Percentiles rank a stretch among this genome's conserved stretches.
Conservation (phyloP, 768 basidiomycete genomes). For the Megacollybia marginata region DNA sequence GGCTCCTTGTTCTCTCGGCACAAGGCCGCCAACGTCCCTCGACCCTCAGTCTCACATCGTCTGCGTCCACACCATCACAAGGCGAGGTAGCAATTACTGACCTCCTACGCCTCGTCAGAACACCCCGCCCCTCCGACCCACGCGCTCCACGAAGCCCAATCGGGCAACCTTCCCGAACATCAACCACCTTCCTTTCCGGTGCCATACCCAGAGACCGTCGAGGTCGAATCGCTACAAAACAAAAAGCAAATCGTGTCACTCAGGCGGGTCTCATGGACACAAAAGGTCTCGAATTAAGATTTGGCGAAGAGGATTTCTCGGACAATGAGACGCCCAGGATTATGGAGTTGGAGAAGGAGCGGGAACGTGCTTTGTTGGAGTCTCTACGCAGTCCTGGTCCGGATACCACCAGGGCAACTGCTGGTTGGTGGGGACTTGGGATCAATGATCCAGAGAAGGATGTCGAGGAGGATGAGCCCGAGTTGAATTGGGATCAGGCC, state of each 20-base stretch:
- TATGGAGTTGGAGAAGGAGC: slow-evolving; percentile 35
- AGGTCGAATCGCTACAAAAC: slow-evolving; percentile 63
- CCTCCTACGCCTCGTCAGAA: slow-evolving; percentile 57
- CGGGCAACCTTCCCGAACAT: not conserved
- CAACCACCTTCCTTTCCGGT: slow-evolving; percentile 67
- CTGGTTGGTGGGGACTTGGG: slow-evolving; percentile 75
- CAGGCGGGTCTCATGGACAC: too few species aligned
- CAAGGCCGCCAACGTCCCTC: slow-evolving; percentile 54
- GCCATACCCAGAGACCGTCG: slow-evolving; percentile 72
- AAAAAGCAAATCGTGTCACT: slow-evolving; percentile 15
- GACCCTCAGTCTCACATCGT: slow-evolving; percentile 54
- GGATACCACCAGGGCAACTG: slow-evolving; percentile 37
- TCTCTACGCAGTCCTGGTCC: slow-evolving; percentile 48
- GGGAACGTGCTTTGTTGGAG: slow-evolving; percentile 51
- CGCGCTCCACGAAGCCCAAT: slow-evolving; percentile 1
- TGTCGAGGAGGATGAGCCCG: slow-evolving; percentile 58
- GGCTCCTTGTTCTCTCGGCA: slow-evolving; percentile 71
- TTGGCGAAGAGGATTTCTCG: slow-evolving; percentile 31
- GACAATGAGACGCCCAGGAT: slow-evolving; percentile 51
- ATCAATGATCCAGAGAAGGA: slow-evolving; percentile 39
- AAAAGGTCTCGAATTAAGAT: slow-evolving; percentile 12
- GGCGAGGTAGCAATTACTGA: slow-evolving; percentile 65
- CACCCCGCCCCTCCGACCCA: slow-evolving; percentile 35
- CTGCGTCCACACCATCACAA: slow-evolving; percentile 45
- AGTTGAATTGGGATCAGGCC: slow-evolving; percentile 64